Evolutionary conservation across 176 grass and related monocot species (phyloP), one percentile per base, ranked within the genome.

Genomic region (Alloteropsis semialata): DNA sequence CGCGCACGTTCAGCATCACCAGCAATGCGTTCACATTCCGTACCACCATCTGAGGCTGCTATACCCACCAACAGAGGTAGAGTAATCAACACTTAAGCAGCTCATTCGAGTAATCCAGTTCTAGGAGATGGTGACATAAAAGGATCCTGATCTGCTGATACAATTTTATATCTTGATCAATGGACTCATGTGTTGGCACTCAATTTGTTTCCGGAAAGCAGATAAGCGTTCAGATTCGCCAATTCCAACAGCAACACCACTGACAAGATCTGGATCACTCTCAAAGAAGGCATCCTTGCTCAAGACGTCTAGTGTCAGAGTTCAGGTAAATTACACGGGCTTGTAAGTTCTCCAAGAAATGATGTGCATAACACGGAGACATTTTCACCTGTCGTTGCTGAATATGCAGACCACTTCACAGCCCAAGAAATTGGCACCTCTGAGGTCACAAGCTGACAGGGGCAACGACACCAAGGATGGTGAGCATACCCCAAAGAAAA

Each of bases 401-500:
- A 60, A 78, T 60, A 55, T 43, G 67, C 67, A 87, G 67, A 27
- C 80, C 72, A 56, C 74, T 33, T 91, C 77, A n/a, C 79, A 88
- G 37, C 77, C 83, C 8, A 88, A 92, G 80, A 99, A 95, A 76
- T 79, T 90, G 85, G 85, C 76, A 57, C 84, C 93, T 0, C 64
- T 95, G 80, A 63, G 59, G 41, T 84, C 94, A 53, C 93, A 89
- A 9, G 85, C 91, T 41, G 91, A 90, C 30, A 92, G 96, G 76
- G 86, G 43, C 19, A 68, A 74, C 0, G 87, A 93, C 5, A 69
- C 65, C 0, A 96, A 87, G 36, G 91, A 92, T 63, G 36, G 66
- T 9, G 87, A 99, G 69, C 93, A 92, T 36, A 90, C 79, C 53
- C 87, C 80, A 0, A 96, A 90, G 79, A 99, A 99, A 54, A 72